Percentiles rank a stretch among this genome's conserved stretches.
These are phyloP conservation scores for Mycena galopus DNA, from an alignment of 768 basidiomycete species.

Conservation along the genomic window DNA sequence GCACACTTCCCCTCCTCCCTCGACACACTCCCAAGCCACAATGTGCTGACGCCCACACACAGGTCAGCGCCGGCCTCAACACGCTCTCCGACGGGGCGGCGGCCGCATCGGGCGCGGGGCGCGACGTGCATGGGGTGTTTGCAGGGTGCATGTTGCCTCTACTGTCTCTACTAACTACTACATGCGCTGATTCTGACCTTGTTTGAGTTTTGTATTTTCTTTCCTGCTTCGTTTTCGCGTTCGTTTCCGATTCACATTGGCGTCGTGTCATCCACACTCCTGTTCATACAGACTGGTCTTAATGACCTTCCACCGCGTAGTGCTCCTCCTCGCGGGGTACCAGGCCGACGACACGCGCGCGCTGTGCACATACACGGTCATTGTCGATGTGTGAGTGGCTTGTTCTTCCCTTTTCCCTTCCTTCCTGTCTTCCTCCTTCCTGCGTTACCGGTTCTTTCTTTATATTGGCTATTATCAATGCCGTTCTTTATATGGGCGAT, in stretches of 20 bases:
- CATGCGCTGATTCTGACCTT: neutral
- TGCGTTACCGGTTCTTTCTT: neutral
- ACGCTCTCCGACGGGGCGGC: neutral
- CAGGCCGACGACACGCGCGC: conserved; percentile 80
- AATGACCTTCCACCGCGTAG: conserved; percentile 84
- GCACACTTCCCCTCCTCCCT: neutral
- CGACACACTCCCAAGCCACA: too few relatives aligned
- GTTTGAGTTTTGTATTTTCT: neutral
- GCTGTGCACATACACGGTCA: conserved; percentile 69
- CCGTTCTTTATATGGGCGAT: too few relatives aligned
- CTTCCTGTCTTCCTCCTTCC: too few relatives aligned
- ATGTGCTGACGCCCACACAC: neutral
- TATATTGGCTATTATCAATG: neutral
- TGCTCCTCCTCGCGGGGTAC: conserved; percentile 79
- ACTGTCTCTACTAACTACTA: neutral
- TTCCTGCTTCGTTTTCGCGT: neutral
- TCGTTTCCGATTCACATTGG: too few relatives aligned
- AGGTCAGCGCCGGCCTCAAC: conserved; percentile 31
- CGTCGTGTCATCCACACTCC: neutral
- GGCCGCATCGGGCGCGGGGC: conserved; percentile 54
- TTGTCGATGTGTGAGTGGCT: conserved; percentile 72
- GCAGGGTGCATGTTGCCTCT: conserved; percentile 66
- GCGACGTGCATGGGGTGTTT: conserved; percentile 83
- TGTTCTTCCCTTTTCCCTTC: neutral
- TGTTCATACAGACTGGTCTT: conserved; percentile 66